A percentile compares a stretch with the other conserved stretches of the same genome.
Conservation (phyloP, 2,329 filamentous ascomycete species). For the Fusarium solani-melongenae region DNA sequence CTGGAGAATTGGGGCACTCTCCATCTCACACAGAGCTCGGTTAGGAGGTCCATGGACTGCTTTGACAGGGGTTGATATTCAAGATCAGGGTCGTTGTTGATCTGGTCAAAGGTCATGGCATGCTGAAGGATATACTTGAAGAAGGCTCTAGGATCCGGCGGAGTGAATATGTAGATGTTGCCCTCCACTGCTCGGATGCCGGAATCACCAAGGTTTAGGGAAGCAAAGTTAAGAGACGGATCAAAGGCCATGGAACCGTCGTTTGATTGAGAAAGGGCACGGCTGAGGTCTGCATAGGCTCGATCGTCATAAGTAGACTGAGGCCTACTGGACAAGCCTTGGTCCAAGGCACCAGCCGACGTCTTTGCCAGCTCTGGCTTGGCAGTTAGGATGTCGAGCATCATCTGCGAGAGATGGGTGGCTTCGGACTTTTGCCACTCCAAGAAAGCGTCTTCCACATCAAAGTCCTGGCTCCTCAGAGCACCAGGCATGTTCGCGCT, state of each 20-base stretch:
- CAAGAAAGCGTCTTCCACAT: conserved; percentile 87
- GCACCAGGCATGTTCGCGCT: conserved; percentile 83
- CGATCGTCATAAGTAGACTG: conserved; percentile 62
- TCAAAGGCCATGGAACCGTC: conserved; percentile 64
- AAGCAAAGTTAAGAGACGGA: conserved; percentile 74
- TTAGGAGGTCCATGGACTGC: conserved; percentile 83
- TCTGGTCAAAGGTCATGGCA: conserved; percentile 74
- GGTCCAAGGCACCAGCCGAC: conserved; percentile 69
- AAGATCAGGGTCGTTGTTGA: conserved; percentile 64
- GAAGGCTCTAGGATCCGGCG: conserved; percentile 81
- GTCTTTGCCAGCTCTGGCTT: conserved; percentile 87
- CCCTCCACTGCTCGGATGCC: conserved; percentile 67
- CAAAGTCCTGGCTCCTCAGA: conserved; percentile 86
- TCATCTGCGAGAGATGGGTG: conserved; percentile 90
- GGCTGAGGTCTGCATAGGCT: conserved; percentile 64
- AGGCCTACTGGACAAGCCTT: conserved; percentile 64
- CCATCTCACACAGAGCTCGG: conserved; percentile 89
- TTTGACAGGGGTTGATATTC: conserved; percentile 73
- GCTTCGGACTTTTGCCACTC: conserved; percentile 92
- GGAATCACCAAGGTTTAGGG: conserved; percentile 70
- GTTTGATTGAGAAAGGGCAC: conserved; percentile 60
- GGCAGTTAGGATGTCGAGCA: conserved; percentile 87
- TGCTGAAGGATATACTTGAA: conserved; percentile 86
- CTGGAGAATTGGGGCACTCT: conserved; percentile 86
- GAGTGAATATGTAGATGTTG: conserved; percentile 87